Percentiles rank a stretch among this genome's conserved stretches.
Evolutionary conservation across 2,329 filamentous ascomycete genomes (phyloP).

Genomic region (Chaetomium sp.): DNA sequence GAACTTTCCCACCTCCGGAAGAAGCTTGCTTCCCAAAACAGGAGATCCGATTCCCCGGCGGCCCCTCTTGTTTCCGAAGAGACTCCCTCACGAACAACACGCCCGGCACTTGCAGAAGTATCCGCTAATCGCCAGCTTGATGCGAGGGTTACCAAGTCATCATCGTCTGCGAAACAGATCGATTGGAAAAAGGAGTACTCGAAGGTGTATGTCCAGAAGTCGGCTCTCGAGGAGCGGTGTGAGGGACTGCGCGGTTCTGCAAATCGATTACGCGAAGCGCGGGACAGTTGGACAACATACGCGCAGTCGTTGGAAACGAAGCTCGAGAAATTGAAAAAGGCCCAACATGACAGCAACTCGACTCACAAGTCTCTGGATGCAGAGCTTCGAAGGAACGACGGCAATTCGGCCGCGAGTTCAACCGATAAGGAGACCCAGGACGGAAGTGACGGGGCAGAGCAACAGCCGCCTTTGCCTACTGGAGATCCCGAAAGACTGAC

Average conservation of each 20-base stretch:
- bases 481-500: background rate
- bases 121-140: constrained; percentile 11
- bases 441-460: constrained; percentile 9
- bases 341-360: constrained; percentile 1
- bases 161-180: background rate
- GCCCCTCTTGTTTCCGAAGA: background rate
- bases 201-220: constrained; percentile 26
- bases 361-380: background rate
- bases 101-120: constrained; percentile 14
- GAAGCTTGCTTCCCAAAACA: background rate
- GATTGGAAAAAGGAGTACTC: constrained; percentile 15
- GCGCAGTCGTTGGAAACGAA: constrained; percentile 38
- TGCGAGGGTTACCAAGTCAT: background rate
- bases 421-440: constrained; percentile 4
- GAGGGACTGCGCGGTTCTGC: constrained; percentile 31
- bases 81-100: background rate
- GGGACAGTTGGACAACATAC: constrained; percentile 41
- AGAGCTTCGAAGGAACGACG: background rate
- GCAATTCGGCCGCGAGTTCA: background rate
- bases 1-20: constrained; percentile 31
- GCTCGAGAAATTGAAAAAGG: constrained; percentile 35
- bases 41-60: background rate
- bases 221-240: constrained; percentile 36
- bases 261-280: constrained; percentile 37
- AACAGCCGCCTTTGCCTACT: constrained; percentile 29